Percentiles rank a stretch among this genome's conserved stretches.
phyloP scores from a whole-genome alignment of 805 yeast genomes.

The Candida montana region DNA sequence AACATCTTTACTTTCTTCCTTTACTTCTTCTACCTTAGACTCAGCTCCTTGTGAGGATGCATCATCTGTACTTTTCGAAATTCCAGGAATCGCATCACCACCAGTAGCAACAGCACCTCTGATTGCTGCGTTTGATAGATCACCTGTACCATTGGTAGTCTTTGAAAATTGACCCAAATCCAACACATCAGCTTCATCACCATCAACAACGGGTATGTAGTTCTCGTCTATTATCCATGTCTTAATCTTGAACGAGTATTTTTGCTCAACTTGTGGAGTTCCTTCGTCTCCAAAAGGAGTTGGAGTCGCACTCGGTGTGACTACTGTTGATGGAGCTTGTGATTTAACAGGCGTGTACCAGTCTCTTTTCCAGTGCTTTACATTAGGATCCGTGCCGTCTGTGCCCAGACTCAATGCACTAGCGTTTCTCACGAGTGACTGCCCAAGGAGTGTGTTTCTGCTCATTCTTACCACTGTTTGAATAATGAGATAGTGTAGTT shows the following conservation, averaged over 20 bases:
- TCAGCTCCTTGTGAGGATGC: slow-evolving; percentile 11
- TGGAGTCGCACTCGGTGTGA: slow-evolving; percentile 21
- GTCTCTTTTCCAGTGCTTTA: slow-evolving; percentile 25
- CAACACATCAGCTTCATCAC: slow-evolving; percentile 38
- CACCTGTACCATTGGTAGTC: slow-evolving; percentile 16
- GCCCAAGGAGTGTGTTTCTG: slow-evolving; percentile 20
- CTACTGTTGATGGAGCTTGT: slow-evolving; percentile 11
- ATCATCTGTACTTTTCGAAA: slow-evolving; percentile 25
- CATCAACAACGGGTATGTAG: slow-evolving; percentile 26
- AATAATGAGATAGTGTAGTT: too few relatives aligned
- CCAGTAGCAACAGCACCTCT: slow-evolving; percentile 49
- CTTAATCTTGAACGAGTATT: slow-evolving; percentile 25
- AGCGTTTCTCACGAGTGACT: slow-evolving; percentile 25
- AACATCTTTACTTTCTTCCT: background rate
- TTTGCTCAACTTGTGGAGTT: slow-evolving; percentile 12
- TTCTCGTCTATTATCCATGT: slow-evolving; percentile 27
- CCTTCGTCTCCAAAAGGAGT: slow-evolving; percentile 25
- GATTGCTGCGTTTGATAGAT: slow-evolving; percentile 41
- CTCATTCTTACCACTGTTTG: slow-evolving; percentile 3
- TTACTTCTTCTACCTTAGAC: background rate
- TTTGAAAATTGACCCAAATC: slow-evolving; percentile 35
- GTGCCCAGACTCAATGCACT: slow-evolving; percentile 14
- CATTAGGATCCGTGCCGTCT: slow-evolving; percentile 12
- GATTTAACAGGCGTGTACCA: slow-evolving; percentile 21
- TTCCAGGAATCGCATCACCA: slow-evolving; percentile 41